Percentiles rank a stretch among this genome's conserved stretches.
These are phyloP conservation scores for Rhizophora mangle DNA, from an alignment of 345 rosid genomes.

Conservation along the genomic window DNA sequence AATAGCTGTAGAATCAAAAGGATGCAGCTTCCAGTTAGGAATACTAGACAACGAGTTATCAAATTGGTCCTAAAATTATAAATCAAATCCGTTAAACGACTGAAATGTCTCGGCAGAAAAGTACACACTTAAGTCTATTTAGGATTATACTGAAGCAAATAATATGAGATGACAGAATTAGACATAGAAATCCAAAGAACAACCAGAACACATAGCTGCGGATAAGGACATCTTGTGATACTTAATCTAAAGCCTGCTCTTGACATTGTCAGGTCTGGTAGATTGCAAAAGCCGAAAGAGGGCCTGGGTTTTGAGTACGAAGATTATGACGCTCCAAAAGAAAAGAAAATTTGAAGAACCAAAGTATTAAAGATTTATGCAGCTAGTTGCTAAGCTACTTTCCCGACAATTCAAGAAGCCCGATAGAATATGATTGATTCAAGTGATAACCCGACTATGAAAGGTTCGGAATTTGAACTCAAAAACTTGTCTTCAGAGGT, in stretches of 20 bases:
- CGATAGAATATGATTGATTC: too few relatives aligned
- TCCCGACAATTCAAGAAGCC: too few relatives aligned
- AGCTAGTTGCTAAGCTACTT: too few relatives aligned
- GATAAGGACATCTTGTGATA: conserved; percentile 14
- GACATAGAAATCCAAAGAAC: conserved; percentile 4
- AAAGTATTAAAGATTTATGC: too few relatives aligned
- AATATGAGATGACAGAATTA: not conserved
- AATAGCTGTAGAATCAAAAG: not conserved
- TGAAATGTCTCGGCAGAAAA: not conserved
- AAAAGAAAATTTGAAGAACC: not conserved
- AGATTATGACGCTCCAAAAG: not conserved
- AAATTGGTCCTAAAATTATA: not conserved
- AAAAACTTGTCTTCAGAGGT: not conserved
- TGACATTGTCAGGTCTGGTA: conserved; percentile 18
- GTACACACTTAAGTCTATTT: not conserved
- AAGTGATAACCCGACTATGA: too few relatives aligned
- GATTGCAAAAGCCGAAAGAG: conserved; percentile 18
- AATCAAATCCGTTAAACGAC: not conserved
- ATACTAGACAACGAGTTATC: not conserved
- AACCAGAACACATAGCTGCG: conserved; percentile 31
- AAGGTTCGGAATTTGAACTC: too few relatives aligned
- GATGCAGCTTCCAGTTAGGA: too few relatives aligned
- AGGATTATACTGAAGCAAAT: not conserved
- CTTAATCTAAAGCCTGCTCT: conserved; percentile 17
- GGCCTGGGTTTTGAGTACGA: conserved; percentile 17